phyloP scores from a whole-genome alignment of 179 eudicot species.

The Pouteria campechiana region DNA sequence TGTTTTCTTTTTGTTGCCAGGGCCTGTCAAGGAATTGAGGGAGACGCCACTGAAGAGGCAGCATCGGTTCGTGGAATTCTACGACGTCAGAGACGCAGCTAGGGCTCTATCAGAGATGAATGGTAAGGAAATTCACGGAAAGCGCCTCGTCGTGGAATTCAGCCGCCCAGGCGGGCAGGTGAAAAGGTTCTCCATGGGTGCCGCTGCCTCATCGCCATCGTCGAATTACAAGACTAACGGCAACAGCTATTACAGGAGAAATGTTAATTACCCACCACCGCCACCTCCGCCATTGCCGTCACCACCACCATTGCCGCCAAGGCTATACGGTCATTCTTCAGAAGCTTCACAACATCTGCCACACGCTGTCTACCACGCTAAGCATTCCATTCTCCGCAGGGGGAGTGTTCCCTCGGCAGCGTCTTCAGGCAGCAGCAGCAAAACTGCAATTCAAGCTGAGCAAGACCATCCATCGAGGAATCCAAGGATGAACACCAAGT shows the following conservation, averaged over 20 bases:
- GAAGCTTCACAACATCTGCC: background rate
- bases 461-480: too few relatives aligned
- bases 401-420: too few relatives aligned
- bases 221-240: too few relatives aligned
- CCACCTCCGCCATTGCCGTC: background rate
- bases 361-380: background rate
- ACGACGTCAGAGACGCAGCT: conserved; percentile 68
- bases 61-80: conserved; percentile 80
- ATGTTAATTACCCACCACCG: background rate
- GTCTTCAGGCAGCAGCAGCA: too few relatives aligned
- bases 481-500: conserved; percentile 12
- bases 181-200: conserved; percentile 11
- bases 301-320: conserved; percentile 2
- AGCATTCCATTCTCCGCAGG: too few relatives aligned
- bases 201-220: too few relatives aligned
- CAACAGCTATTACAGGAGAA: too few relatives aligned
- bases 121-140: conserved; percentile 65
- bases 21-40: conserved; percentile 73
- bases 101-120: conserved; percentile 54
- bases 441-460: too few relatives aligned
- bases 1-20: conserved; percentile 10
- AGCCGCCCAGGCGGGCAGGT: conserved; percentile 75
- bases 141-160: conserved; percentile 45
- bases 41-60: conserved; percentile 67
- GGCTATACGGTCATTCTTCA: background rate